Conservation (phyloP, 2,329 filamentous ascomycete genomes). For the Sclerotinia sclerotiorum region DNA sequence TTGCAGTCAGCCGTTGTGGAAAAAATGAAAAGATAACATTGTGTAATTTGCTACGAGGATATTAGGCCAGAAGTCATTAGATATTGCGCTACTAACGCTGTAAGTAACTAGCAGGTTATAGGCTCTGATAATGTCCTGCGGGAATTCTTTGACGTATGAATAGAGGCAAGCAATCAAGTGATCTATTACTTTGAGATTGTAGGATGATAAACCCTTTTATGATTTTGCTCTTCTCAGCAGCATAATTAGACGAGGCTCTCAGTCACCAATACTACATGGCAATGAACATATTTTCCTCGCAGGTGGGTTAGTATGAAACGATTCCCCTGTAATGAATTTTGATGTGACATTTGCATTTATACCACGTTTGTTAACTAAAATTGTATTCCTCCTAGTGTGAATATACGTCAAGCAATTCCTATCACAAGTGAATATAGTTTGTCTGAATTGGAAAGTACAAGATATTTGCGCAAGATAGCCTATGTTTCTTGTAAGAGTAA, state of each 20-base stretch:
- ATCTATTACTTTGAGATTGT: background rate
- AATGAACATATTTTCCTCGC: background rate
- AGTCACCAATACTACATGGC: background rate
- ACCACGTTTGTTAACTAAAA: background rate
- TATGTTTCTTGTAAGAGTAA: background rate
- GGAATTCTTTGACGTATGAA: background rate
- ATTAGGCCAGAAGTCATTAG: too few relatives aligned
- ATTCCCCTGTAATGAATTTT: background rate
- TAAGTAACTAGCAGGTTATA: background rate
- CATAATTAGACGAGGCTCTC: background rate
- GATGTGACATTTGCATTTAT: background rate
- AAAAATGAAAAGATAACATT: too few relatives aligned
- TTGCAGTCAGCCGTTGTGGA: too few relatives aligned
- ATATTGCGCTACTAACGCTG: background rate
- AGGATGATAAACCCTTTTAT: background rate
- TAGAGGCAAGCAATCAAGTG: background rate
- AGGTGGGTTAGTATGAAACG: background rate
- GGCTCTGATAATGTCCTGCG: background rate
- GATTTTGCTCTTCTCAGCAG: rapidly evolving
- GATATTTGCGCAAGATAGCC: background rate
- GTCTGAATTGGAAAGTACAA: background rate
- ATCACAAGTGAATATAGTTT: background rate
- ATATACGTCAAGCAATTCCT: background rate
- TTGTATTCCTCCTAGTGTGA: background rate
- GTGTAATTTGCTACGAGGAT: too few relatives aligned